Conservation (phyloP, 2,329 filamentous ascomycete genomes). For the Malbranchea cinnamomea region DNA sequence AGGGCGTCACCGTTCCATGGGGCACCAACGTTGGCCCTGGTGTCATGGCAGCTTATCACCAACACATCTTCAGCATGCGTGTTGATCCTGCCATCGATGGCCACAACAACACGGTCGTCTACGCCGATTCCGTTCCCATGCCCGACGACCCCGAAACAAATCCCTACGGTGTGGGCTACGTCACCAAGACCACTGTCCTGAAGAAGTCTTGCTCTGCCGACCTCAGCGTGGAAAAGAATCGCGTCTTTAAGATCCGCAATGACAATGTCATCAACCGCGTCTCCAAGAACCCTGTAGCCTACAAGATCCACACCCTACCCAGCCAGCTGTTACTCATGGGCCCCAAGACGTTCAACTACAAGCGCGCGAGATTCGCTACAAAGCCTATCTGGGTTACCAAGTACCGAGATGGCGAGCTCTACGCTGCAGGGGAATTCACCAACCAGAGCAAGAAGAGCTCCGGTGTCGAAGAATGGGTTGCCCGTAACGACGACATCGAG, state of each 20-base stretch:
- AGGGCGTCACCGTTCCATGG: conserved; percentile 48
- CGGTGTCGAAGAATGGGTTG: conserved; percentile 39
- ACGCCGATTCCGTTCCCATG: conserved; percentile 47
- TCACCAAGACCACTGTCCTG: conserved; percentile 33
- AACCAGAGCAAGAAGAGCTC: conserved; percentile 41
- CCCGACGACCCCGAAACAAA: conserved; percentile 37
- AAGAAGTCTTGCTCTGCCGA: conserved; percentile 34
- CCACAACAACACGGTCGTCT: conserved; percentile 38
- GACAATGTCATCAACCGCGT: conserved; percentile 36
- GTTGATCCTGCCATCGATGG: conserved; percentile 49
- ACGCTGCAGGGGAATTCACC: conserved; percentile 40
- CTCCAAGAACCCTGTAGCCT: conserved; percentile 39
- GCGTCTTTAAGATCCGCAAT: conserved; percentile 46
- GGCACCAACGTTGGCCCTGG: conserved; percentile 56
- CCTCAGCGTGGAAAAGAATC: conserved; percentile 33
- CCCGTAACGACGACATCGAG: conserved; percentile 32
- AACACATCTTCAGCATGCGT: conserved; percentile 59
- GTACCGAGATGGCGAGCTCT: conserved; percentile 39
- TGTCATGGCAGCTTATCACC: conserved; percentile 55
- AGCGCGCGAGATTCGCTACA: conserved; percentile 39
- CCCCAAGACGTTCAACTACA: conserved; percentile 32
- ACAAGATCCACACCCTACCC: conserved; percentile 41
- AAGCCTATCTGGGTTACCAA: conserved; percentile 41
- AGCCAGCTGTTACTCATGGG: conserved; percentile 45
- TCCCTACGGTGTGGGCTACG: conserved; percentile 38